Evolutionary conservation across 108 stramenopile genomes (phyloP), one percentile per base, ranked within the genome.

Genomic region (Conticribra guillardii): DNA sequence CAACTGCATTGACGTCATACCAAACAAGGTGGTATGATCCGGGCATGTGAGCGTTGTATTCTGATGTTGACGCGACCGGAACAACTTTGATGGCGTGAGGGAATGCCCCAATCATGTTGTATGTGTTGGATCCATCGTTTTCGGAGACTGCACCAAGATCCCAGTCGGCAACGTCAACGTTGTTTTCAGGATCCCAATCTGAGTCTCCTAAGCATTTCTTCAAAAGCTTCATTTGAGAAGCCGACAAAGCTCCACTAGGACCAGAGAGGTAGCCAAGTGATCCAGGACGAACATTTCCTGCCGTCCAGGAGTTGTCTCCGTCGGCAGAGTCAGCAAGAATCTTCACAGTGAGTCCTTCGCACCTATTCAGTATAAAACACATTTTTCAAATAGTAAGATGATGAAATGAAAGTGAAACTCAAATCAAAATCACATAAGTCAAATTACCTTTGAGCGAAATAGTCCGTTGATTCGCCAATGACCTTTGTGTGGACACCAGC

Each of bases 31-130:
- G 66, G 69, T 85, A 87, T 47, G 73, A 67, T 2, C 81, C 85
- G 30, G 78, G 76, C 45, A 57, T 76, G 58, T 60, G 55, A 44
- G 30, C 24, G 21, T 74, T 83, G 60, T 82, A 82, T 59, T 68
- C 79, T n/a, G 69, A 17, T 4, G 68, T 29, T 16, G 66, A 47
- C 27, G 68, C 71, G 21, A 64, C 60, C 24, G 81, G 81, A 28
- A 86, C 85, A 24, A 87, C 72, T 60, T 89, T 89, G 59, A 89
- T 83, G 5, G 85, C 62, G 54, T 88, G 87, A 44, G 85, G 87
- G 46, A 67, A 75, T 23, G 83, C 71, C 18, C 77, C 81, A 67
- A 85, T 80, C 76, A 84, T 82, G 33, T 80, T 83, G 73, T 74
- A 69, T 3, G 69, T 31, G 9, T 41, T 53, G 45, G 64, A 52